phyloP scores from a whole-genome alignment of 768 basidiomycete species.

The Hydnum rufescens region DNA sequence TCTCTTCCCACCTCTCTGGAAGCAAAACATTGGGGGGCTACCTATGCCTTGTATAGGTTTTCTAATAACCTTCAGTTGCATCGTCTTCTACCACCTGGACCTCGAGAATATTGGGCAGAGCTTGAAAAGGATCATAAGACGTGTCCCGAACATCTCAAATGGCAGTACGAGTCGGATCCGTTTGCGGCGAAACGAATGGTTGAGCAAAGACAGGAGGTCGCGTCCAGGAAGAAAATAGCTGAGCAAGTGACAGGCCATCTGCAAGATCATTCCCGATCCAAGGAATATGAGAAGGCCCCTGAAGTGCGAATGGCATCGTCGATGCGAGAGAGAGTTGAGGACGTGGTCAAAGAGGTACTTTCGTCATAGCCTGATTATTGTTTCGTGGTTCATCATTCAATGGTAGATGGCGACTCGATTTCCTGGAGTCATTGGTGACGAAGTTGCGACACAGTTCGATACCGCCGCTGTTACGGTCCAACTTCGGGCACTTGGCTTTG shows the following conservation, averaged over 20 bases:
- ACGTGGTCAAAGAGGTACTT: slow-evolving; percentile 52
- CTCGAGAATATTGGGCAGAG: slow-evolving; percentile 74
- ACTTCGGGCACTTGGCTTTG: slow-evolving; percentile 48
- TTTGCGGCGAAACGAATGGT: slow-evolving; percentile 55
- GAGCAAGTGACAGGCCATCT: slow-evolving; percentile 15
- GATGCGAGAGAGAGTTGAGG: slow-evolving; percentile 65
- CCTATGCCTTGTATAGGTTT: slow-evolving; percentile 73
- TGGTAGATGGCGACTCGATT: slow-evolving; percentile 3
- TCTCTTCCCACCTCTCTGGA: slow-evolving; percentile 47
- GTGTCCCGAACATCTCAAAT: slow-evolving; percentile 46
- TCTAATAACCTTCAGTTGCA: slow-evolving; percentile 58
- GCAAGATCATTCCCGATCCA: neutral
- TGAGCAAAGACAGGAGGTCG: slow-evolving; percentile 41
- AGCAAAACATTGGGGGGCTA: slow-evolving; percentile 82
- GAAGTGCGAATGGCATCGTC: slow-evolving; percentile 71
- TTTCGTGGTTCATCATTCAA: neutral
- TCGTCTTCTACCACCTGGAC: slow-evolving; percentile 58
- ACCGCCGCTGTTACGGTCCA: slow-evolving; percentile 30
- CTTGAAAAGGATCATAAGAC: slow-evolving; percentile 50
- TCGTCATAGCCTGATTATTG: neutral
- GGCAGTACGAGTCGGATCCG: slow-evolving; percentile 82
- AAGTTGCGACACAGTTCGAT: slow-evolving; percentile 16
- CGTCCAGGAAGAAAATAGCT: slow-evolving; percentile 26
- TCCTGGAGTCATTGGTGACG: slow-evolving; percentile 4
- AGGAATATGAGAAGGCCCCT: slow-evolving; percentile 29